Base-by-base conservation (phyloP, 805 yeast genomes). In the Komagataella phaffii region DNA sequence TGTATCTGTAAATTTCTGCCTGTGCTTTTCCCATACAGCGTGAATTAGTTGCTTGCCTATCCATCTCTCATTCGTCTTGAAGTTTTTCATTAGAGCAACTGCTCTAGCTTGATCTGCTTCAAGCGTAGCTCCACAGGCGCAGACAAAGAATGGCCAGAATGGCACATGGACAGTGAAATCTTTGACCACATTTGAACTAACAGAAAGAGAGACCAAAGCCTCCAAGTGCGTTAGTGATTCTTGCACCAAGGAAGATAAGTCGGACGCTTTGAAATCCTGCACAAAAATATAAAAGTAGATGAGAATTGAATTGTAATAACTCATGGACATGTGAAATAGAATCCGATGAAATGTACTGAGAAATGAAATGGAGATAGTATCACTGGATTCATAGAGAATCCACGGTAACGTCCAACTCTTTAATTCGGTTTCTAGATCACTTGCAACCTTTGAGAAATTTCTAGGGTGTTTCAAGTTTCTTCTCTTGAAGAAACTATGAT, bases 401-500 rank as follows among this genome's bases (percentile, higher is more conserved):
- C 80, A 76, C 18, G 68, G 71, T 17, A 70, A 58, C 47, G 63
- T 65, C 82, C 82, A 79, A 49, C 62, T 67, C 47, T 71, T 53
- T 18, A 79, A 59, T 44, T 69, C 72, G 52, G 77, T 81, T 54
- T 77, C 81, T 2, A 73, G 57, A 50, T 77, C 81, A 50, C 81
- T 77, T 56, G 82, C 77, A 2, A 77, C 65, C 51, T 70, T 68
- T 3, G 82, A 81, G 58, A 76, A 79, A 56, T 77, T 78, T 46
- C 82, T 63, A 0, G 83, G 82, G 47, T 66, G 69, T 10, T 10
- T 10, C 40, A 71, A 67, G 23, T 70, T 68, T 24, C 63, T 64
- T 10, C 72, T 52, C 12, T 62, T 50, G 57, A 78, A 78, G 54
- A 74, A 71, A 53, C 74, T 71, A 56, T 75, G 73, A 57, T 77